These are phyloP conservation scores for Seminavis robusta DNA, from an alignment of 108 stramenopile species.

Conservation along the genomic window DNA sequence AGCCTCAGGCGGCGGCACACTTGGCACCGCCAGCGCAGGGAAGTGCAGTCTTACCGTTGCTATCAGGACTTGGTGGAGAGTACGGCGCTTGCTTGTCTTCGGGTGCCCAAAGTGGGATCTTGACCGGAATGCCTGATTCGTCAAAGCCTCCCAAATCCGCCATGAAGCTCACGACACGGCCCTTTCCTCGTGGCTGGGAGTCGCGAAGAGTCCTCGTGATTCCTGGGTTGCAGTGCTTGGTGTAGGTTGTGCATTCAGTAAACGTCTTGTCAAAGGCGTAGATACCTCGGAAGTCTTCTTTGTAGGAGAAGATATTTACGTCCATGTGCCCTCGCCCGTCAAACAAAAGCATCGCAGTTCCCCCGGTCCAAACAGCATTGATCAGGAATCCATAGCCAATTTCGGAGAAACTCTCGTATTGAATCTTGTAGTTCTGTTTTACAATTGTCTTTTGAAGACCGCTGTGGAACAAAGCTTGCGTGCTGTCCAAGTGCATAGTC, in stretches of 20 bases:
- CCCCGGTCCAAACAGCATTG: constrained; percentile 1
- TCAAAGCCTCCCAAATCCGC: no score
- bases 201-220: constrained; percentile 36
- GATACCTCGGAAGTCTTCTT: constrained; percentile 29
- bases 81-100: no score
- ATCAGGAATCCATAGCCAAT: constrained; percentile 35
- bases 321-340: constrained; percentile 39
- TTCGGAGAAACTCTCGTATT: constrained; percentile 1
- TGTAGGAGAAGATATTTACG: constrained; percentile 39
- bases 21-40: no score
- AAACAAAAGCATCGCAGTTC: constrained; percentile 25
- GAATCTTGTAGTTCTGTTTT: background rate
- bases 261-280: no score
- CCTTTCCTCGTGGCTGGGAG: constrained; percentile 60
- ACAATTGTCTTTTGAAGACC: background rate
- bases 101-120: no score
- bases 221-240: no score
- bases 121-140: no score
- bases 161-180: constrained; percentile 37
- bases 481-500: background rate
- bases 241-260: no score
- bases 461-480: background rate
- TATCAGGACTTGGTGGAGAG: no score
- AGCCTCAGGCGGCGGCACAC: no score
- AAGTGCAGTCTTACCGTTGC: no score